Base-by-base conservation (phyloP, 2,329 filamentous ascomycete species). In the Raffaelea deltoideospora region DNA sequence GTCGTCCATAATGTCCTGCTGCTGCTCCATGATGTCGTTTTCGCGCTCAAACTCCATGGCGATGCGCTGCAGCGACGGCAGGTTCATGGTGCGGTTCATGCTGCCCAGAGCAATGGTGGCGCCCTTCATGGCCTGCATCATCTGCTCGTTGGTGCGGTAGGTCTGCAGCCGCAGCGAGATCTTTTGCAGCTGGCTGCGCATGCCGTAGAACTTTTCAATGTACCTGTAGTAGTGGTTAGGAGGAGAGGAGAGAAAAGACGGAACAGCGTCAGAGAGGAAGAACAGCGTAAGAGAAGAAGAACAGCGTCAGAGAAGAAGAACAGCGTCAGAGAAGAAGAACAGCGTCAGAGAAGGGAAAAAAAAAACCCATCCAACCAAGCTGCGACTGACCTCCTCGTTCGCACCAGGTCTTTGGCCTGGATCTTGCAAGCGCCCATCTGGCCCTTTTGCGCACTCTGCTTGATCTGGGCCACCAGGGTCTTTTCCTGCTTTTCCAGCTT, bases 61-160 rank as follows among this genome's bases (percentile, higher is more conserved):
- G 53, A 98, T 98, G 40, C 88, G 76, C 57, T 96, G 88, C 24
- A 98, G 66, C 15, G 86, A 86, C 1, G 90, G 90, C 3, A 98
- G 74, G 54, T 98, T 96, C 87, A 96, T 96, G 45, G 84, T 84
- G 45, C 82, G 73, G 59, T 98, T 98, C 90, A 98, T 98, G 62
- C 82, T 92, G 37, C 87, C 86, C 8, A 98, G 66, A 3, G 94
- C 78, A 59, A 79, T 77, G 1, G 90, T 96, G 5, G 90, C 90
- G 24, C 90, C 90, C 60, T 95, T 98, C 90, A 98, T 96, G 9
- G 87, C 90, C 59, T 94, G 85, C 87, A 95, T 95, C 90, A 98
- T 98, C 60, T 96, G 88, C 58, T 98, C 90, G 58, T 98, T 98
- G 47, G 87, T 95, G 45, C 90, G 78, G 45, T 96, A 88, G 34